A percentile compares a stretch with the other conserved stretches of the same genome.
Evolutionary conservation across 106 monocot genomes (phyloP).

Genomic region (Phalaenopsis equestris): DNA sequence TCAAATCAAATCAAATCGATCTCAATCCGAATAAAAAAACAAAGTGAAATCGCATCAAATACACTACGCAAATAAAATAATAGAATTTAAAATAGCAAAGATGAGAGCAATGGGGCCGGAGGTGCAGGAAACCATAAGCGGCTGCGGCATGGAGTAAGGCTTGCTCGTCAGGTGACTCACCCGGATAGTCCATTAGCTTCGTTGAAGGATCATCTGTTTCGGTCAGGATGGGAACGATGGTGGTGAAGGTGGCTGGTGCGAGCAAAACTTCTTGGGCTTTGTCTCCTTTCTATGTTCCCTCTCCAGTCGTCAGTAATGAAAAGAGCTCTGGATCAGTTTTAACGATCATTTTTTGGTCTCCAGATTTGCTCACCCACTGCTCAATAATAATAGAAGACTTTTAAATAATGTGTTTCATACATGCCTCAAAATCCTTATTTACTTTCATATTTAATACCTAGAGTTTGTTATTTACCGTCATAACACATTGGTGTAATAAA

Average conservation of each 20-base stretch:
- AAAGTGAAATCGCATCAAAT: no score
- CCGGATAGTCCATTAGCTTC: conserved; percentile 41
- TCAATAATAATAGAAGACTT: not conserved
- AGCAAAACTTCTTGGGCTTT: conserved; percentile 42
- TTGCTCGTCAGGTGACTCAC: conserved; percentile 53
- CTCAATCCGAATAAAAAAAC: no score
- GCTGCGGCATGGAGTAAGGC: conserved; percentile 45
- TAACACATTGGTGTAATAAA: no score
- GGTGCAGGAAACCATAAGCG: conserved; percentile 39
- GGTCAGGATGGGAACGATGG: conserved; percentile 25
- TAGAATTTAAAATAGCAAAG: no score
- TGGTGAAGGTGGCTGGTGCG: conserved; percentile 39
- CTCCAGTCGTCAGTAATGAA: conserved; percentile 7
- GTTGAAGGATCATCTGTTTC: conserved; percentile 18
- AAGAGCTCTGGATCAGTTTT: conserved; percentile 17
- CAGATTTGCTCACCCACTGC: conserved; percentile 7
- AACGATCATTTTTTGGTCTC: conserved; percentile 22
- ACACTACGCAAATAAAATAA: no score
- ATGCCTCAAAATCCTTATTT: no score
- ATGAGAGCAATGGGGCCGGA: conserved; percentile 24
- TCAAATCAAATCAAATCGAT: no score
- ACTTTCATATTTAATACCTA: no score
- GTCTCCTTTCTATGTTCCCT: conserved; percentile 11
- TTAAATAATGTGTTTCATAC: no score
- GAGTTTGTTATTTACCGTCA: no score